phyloP scores from a whole-genome alignment of 2,329 filamentous ascomycete species.

The Emmonsiellopsis sp. region DNA sequence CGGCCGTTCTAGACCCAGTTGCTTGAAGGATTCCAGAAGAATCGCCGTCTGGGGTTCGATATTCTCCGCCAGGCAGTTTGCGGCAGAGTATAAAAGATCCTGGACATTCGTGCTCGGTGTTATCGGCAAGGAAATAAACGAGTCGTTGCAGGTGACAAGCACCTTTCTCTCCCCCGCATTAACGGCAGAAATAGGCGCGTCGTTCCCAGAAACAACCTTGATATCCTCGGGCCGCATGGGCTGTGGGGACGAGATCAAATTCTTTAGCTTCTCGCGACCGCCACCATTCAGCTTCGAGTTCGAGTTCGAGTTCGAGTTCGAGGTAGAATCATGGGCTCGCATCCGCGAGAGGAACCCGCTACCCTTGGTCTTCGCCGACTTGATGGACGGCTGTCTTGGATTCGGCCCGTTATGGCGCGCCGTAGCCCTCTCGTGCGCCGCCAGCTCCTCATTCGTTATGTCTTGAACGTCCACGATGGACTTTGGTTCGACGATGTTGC shows the following conservation, averaged over 20 bases:
- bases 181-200: conserved; percentile 70
- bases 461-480: conserved; percentile 1
- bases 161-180: conserved; percentile 71
- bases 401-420: conserved; percentile 1
- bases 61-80: conserved; percentile 51
- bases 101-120: conserved; percentile 62
- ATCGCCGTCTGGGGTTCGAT: conserved; percentile 59
- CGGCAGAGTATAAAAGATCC: conserved; percentile 62
- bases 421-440: conserved; percentile 8
- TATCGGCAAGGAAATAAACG: conserved; percentile 61
- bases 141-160: conserved; percentile 60
- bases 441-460: conserved; percentile 9
- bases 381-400: conserved; percentile 1
- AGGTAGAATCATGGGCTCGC: conserved; percentile 4
- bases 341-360: conserved; percentile 9
- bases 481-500: neutral
- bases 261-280: conserved; percentile 12
- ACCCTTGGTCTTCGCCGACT: conserved; percentile 5
- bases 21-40: conserved; percentile 66
- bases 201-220: conserved; percentile 44
- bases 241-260: conserved; percentile 15
- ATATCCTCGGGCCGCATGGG: conserved; percentile 8
- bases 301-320: conserved; percentile 1
- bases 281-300: neutral
- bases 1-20: conserved; percentile 70